Evolutionary conservation across 306 rosid genomes (phyloP).

Genomic region (Begonia fuchsioides): DNA sequence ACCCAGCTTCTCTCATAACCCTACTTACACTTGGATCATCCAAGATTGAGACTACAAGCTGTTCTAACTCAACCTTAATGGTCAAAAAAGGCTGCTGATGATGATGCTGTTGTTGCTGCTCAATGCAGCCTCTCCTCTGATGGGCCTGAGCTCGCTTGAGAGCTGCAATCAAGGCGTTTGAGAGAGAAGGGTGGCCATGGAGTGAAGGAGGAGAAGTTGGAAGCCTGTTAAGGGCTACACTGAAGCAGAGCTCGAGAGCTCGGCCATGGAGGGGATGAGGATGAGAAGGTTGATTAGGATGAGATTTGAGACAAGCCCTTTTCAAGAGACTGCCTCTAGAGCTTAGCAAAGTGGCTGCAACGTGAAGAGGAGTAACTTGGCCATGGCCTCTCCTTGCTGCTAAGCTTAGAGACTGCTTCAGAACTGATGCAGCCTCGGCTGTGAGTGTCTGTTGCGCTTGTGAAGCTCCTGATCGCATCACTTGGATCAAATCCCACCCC

Average conservation of each 20-base stretch:
- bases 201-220: constrained; percentile 59
- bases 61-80: constrained; percentile 67
- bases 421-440: constrained; percentile 85
- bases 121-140: constrained; percentile 89
- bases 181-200: constrained; percentile 63
- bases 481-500: constrained; percentile 52
- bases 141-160: constrained; percentile 91
- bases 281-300: constrained; percentile 39
- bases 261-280: constrained; percentile 55
- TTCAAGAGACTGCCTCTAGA: constrained; percentile 44
- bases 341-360: constrained; percentile 63
- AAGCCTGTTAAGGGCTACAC: constrained; percentile 84
- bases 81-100: constrained; percentile 69
- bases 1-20: constrained; percentile 97
- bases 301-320: constrained; percentile 67
- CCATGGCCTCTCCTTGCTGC: constrained; percentile 90
- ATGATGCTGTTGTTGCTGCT: constrained; percentile 59
- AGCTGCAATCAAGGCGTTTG: constrained; percentile 91
- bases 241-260: constrained; percentile 98
- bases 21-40: constrained; percentile 95
- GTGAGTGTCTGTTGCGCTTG: constrained; percentile 91
- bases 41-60: constrained; percentile 72
- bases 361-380: constrained; percentile 89
- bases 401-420: constrained; percentile 74
- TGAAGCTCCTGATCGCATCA: constrained; percentile 87